Conservation (phyloP, 495 filamentous ascomycete species). For the Pseudevernia furfuracea region DNA sequence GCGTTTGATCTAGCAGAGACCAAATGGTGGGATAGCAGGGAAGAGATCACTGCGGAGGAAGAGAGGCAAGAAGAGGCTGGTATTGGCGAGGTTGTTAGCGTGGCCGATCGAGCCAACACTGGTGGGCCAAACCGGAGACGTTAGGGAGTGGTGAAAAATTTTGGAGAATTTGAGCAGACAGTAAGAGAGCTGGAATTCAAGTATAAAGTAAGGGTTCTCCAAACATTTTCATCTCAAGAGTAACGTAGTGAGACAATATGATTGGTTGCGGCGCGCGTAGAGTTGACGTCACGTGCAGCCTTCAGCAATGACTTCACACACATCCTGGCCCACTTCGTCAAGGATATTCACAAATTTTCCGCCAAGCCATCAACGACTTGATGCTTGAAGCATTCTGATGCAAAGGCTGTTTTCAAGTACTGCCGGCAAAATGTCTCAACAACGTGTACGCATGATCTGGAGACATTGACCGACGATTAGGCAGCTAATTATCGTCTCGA, state of each 20-base stretch:
- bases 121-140: conserved; percentile 53
- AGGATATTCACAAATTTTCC: too few relatives aligned
- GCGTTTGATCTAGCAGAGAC: conserved; percentile 86
- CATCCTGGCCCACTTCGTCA: neutral
- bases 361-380: neutral
- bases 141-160: conserved; percentile 21
- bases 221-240: too few relatives aligned
- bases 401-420: conserved; percentile 11
- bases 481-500: neutral
- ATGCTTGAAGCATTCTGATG: neutral
- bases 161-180: neutral
- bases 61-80: conserved; percentile 95
- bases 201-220: neutral
- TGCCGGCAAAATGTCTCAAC: conserved; percentile 17
- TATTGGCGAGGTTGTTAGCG: conserved; percentile 87
- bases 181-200: neutral
- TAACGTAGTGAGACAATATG: too few relatives aligned
- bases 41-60: conserved; percentile 87
- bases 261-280: neutral
- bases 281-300: conserved; percentile 10
- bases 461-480: neutral
- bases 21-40: conserved; percentile 97
- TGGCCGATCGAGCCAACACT: conserved; percentile 58
- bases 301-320: conserved; percentile 8
- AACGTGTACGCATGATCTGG: conserved; percentile 9